These are phyloP conservation scores for Metarhizium sp. DNA, from an alignment of 2,329 filamentous ascomycete genomes.

Conservation along the genomic window DNA sequence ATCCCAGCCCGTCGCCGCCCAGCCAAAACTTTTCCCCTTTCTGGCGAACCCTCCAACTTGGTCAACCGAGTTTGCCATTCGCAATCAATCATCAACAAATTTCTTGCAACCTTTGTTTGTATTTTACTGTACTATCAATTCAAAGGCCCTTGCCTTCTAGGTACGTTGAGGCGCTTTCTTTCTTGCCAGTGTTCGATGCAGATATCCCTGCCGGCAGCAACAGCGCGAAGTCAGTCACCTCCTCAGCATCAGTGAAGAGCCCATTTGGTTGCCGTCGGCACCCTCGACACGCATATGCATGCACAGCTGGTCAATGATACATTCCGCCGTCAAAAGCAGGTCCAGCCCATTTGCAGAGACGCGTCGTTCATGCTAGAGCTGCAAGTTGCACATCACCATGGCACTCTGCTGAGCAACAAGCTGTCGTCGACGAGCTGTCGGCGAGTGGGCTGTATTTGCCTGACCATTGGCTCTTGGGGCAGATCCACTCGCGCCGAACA, in stretches of 20 bases:
- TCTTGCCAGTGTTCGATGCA: background rate
- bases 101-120: slow-evolving; percentile 1
- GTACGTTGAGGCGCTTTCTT: background rate
- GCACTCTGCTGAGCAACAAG: background rate
- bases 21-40: slow-evolving; percentile 21
- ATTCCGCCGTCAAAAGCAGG: background rate
- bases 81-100: background rate
- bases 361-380: background rate
- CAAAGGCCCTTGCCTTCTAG: background rate
- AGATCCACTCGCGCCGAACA: background rate
- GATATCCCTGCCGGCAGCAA: background rate
- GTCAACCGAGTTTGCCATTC: background rate
- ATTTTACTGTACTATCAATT: slow-evolving; percentile 1
- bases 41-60: background rate
- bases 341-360: background rate
- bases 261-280: no score
- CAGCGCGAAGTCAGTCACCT: background rate
- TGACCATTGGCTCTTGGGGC: background rate
- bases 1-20: slow-evolving; percentile 8
- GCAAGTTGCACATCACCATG: background rate
- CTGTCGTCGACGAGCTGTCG: background rate
- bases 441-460: background rate
- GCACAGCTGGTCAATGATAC: background rate
- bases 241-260: background rate
- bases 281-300: no score